Evolutionary conservation across 2,329 filamentous ascomycete species (phyloP), one percentile per base, ranked within the genome.

Genomic region (Penicillium sp.): DNA sequence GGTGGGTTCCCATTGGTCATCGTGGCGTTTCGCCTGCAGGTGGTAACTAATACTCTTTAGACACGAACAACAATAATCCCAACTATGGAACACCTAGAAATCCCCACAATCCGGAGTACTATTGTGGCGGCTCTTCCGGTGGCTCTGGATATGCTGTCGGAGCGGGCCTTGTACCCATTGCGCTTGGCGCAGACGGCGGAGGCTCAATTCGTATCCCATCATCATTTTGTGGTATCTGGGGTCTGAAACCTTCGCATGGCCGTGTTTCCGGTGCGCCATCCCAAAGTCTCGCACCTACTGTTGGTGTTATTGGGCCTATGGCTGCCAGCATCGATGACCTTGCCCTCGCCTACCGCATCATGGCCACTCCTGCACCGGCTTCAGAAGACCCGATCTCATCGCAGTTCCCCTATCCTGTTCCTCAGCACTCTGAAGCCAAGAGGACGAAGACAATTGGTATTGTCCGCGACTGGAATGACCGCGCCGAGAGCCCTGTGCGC

Each of bases 11-110:
- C 11, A 25, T 16, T 38, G 21, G 33, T 5, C 19, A 8, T 16
- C 7, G 8, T 34, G 16, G 11, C 21, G 8, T 25, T 40, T 11
- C 25, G 19, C 8, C 34, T 36, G 34, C 34, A n/a, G 34, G 36
- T 11, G 21, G 29, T 34, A 39, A 13, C 48, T 60, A 47, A 59
- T 50, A 25, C 47, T 48, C 53, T 36, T 13, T 53, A 76, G 89
- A 94, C 67, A 91, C 89, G 0, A 92, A 84, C n/a, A 92, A 92
- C 62, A 91, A 91, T 72, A 96, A 96, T 68, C 84, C 86, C 6
- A 81, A 79, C 39, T 87, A 84, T 69, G 90, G 90, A 38, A 91
- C 90, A 0, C 88, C 91, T 0, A 80, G 84, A 19, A 94, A 95
- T 73, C 91, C 90, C 63, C 84, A 90, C 72, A 92, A 93, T 74